phyloP scores from a whole-genome alignment of 345 rosid species.

The Crucihimalaya himalaica region DNA sequence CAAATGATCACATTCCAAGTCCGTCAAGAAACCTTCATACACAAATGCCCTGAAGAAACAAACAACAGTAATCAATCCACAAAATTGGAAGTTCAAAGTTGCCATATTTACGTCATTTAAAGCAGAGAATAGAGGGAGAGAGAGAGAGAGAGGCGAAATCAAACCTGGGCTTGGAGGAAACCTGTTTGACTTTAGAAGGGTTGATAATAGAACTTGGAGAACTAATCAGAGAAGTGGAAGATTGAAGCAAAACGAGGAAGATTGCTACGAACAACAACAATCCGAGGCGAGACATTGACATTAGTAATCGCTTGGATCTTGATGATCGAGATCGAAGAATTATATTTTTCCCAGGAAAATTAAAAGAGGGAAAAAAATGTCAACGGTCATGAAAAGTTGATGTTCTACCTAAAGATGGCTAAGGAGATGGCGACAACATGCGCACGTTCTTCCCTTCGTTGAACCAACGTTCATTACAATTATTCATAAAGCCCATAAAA shows the following conservation, averaged over 20 bases:
- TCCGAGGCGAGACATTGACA: constrained; percentile 23
- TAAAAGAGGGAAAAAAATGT: constrained; percentile 37
- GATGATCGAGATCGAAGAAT: constrained; percentile 13
- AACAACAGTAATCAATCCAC: not conserved
- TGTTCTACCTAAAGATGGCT: constrained; percentile 29
- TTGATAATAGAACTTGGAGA: constrained; percentile 68
- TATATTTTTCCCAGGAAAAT: constrained; percentile 1
- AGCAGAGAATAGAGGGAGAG: not conserved
- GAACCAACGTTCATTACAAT: not conserved
- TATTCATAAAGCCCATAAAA: not conserved
- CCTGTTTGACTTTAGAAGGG: constrained; percentile 82
- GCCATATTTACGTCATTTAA: not conserved
- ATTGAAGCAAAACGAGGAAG: constrained; percentile 45
- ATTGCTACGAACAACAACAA: constrained; percentile 42
- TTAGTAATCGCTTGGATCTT: constrained; percentile 33
- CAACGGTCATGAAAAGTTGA: constrained; percentile 38
- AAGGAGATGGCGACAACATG: constrained; percentile 38
- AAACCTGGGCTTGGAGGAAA: constrained; percentile 88
- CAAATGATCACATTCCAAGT: constrained; percentile 93
- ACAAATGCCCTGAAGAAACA: constrained; percentile 72
- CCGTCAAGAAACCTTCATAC: constrained; percentile 87
- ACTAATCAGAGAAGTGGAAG: constrained; percentile 47
- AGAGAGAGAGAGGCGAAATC: not conserved
- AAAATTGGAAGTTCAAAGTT: constrained; percentile 13
- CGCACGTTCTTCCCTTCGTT: constrained; percentile 34